A percentile compares a stretch with the other conserved stretches of the same genome.
Evolutionary conservation across 371 early-diverging fungal species (phyloP).

Genomic region (Sanchytrium tribonematis): DNA sequence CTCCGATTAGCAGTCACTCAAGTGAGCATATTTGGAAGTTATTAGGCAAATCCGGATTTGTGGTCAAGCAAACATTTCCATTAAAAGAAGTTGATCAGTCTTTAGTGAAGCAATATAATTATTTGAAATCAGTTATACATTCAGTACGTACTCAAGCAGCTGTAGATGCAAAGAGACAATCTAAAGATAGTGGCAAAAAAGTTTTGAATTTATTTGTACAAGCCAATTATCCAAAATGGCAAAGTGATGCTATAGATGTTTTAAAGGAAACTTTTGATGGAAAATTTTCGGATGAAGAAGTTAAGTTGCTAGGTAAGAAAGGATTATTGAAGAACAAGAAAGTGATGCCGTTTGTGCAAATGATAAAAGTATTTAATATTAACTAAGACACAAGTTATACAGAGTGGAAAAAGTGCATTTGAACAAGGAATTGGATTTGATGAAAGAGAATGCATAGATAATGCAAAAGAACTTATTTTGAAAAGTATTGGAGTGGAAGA

Average conservation of each 20-base stretch:
- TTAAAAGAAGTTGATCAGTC: background rate
- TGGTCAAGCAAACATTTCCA: background rate
- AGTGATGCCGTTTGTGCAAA: conserved; percentile 59
- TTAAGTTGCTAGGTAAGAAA: conserved; percentile 28
- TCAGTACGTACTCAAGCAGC: conserved; percentile 26
- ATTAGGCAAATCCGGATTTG: conserved; percentile 28
- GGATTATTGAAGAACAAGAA: conserved; percentile 69
- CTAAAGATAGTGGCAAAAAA: conserved; percentile 34
- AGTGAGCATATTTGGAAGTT: conserved; percentile 63
- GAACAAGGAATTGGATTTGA: background rate
- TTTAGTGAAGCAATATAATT: background rate
- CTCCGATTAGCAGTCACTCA: conserved; percentile 79
- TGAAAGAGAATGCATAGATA: background rate
- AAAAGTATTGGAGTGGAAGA: background rate
- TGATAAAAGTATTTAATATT: conserved; percentile 11
- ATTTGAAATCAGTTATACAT: background rate
- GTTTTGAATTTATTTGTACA: conserved; percentile 45
- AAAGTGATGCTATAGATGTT: conserved; percentile 39
- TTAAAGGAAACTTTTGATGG: conserved; percentile 32
- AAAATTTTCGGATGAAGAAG: conserved; percentile 36
- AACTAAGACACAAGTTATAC: background rate
- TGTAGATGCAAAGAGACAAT: conserved; percentile 35
- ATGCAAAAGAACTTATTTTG: background rate
- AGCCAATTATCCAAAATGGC: conserved; percentile 68
- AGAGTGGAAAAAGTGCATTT: background rate